Percentiles rank a stretch among this genome's conserved stretches.
These are phyloP conservation scores for Colletotrichum tanaceti DNA, from an alignment of 2,329 filamentous ascomycete genomes.

Conservation along the genomic window DNA sequence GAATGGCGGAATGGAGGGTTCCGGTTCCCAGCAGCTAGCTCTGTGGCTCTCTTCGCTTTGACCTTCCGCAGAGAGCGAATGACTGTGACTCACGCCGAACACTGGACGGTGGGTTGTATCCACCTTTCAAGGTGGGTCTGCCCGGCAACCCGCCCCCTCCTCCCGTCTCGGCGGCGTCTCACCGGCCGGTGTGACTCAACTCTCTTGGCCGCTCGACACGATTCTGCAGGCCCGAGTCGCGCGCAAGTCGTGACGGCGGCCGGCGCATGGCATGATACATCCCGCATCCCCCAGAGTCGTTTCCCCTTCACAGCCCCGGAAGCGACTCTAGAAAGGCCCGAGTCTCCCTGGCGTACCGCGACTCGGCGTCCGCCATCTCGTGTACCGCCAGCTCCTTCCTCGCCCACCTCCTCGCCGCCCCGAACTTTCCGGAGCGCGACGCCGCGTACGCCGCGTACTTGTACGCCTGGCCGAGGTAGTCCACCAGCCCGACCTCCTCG, in stretches of 20 bases:
- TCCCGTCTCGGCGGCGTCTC: slow-evolving; percentile 20
- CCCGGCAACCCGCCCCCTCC: not conserved
- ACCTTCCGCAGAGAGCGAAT: slow-evolving; percentile 18
- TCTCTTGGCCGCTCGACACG: not conserved
- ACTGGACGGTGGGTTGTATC: no score
- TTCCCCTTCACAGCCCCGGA: slow-evolving; percentile 20
- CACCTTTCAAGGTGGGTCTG: not conserved
- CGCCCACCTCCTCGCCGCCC: slow-evolving; percentile 43
- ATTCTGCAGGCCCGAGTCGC: not conserved
- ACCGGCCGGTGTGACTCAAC: slow-evolving; percentile 33
- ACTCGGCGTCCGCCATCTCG: slow-evolving; percentile 40
- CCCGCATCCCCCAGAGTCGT: not conserved
- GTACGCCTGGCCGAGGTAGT: slow-evolving; percentile 44
- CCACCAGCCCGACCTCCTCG: slow-evolving; percentile 43
- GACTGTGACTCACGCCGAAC: slow-evolving; percentile 40
- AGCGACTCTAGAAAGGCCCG: slow-evolving; percentile 33
- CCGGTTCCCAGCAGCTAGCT: no score
- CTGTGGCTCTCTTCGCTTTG: not conserved
- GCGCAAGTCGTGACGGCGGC: not conserved
- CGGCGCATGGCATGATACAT: not conserved
- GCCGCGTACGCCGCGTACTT: slow-evolving; percentile 43
- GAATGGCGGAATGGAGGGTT: not conserved
- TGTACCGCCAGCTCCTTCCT: slow-evolving; percentile 42
- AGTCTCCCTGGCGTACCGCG: slow-evolving; percentile 21
- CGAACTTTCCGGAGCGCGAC: slow-evolving; percentile 32